Evolutionary conservation across 2,329 filamentous ascomycete species (phyloP), one percentile per base, ranked within the genome.

Genomic region (Huntiella savannae): DNA sequence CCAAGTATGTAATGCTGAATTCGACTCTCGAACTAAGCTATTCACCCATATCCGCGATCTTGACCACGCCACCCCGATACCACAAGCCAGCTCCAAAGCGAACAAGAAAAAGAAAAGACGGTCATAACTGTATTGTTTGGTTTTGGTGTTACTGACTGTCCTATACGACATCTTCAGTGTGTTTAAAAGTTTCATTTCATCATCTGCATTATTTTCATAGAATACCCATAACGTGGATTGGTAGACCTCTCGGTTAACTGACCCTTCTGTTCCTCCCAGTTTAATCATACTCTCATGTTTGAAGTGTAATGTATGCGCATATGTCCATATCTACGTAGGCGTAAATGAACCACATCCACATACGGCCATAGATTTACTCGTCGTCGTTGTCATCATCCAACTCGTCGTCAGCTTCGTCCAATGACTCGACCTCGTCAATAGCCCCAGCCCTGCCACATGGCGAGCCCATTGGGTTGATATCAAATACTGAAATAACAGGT

Each of bases 361-460:
- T 15, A 39, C 37, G 15, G 15, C 5, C 15, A 6, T 16, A 11
- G 15, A 28, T 28, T 35, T 32, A n/a, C 32, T 5, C 12, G 28
- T 32, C 12, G 28, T 32, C 28, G 12, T 49, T 44, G 33, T 47
- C 37, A 32, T 40, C 44, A 16, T 47, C 45, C 46, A 38, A 36
- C 40, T 16, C 40, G 5, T 40, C 40, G 33, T 71, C 68, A 40
- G 77, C 75, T 55, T 91, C 84, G 57, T 92, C 91, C 56, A 95
- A 70, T 2, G 76, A 79, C 59, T 95, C 83, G 3, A 98, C 88
- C 56, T 94, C 86, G 53, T 94, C 85, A 46, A 96, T 75, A 0
- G 85, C 85, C 33, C 73, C 77, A 33, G 76, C 73, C 46, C 83
- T 68, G 53, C 81, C 83, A 19, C 60, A 61, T 2, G 70, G 69